Percentiles rank a stretch among this genome's conserved stretches.
phyloP scores from a whole-genome alignment of 306 rosid genomes.

The Myrica gale region DNA sequence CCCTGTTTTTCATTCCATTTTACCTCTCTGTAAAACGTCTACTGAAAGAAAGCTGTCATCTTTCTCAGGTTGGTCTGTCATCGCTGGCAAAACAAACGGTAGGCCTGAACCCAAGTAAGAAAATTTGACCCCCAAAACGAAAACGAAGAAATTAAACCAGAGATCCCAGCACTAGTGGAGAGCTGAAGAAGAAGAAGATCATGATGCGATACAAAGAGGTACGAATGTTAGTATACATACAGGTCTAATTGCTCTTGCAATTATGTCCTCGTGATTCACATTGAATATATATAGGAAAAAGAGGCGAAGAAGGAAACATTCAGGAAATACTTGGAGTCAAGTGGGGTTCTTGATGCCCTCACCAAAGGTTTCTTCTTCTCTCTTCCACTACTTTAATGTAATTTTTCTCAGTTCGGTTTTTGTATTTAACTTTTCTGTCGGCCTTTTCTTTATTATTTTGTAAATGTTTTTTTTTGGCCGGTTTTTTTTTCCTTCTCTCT shows the following conservation, averaged over 20 bases:
- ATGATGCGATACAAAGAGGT: conserved; percentile 83
- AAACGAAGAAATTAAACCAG: not conserved
- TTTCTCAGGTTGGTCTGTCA: not conserved
- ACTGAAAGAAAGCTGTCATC: not conserved
- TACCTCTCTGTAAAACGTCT: not conserved
- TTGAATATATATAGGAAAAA: conserved; percentile 54
- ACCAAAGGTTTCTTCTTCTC: conserved; percentile 66
- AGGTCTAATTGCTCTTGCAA: not conserved
- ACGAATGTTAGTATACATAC: not conserved
- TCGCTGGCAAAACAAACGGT: not conserved
- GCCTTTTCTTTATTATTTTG: not conserved
- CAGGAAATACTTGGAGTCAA: conserved; percentile 88
- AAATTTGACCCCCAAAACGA: not conserved
- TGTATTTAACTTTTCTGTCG: not conserved
- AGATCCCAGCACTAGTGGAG: not conserved
- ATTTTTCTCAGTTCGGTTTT: not conserved
- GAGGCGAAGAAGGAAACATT: conserved; percentile 90
- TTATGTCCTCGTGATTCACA: not conserved
- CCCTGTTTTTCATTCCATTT: not conserved
- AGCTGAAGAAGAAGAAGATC: conserved; percentile 30
- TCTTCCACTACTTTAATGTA: not conserved
- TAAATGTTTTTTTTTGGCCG: not conserved
- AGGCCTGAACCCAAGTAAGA: not conserved
- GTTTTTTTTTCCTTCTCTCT: not conserved
- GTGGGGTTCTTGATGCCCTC: conserved; percentile 89